Evolutionary conservation across 2,329 filamentous ascomycete species (phyloP), one percentile per base, ranked within the genome.

Genomic region (Eutypella sp.): DNA sequence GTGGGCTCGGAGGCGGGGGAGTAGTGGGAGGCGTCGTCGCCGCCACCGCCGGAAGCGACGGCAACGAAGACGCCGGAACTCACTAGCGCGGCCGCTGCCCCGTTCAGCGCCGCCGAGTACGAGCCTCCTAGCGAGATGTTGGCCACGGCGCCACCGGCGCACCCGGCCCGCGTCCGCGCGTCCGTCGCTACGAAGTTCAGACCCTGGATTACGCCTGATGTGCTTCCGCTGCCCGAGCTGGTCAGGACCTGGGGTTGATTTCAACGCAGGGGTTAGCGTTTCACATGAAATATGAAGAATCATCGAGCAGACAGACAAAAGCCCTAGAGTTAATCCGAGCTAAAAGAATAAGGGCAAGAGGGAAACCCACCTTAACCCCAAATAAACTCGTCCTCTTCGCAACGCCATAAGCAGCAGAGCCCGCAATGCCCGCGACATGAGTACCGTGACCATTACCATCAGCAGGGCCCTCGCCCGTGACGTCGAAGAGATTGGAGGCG

Each of bases 21-120:
- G 36, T 57, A 66, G 48, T 63, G 59, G 5, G 56, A 56, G 1
- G 67, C 67, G 44, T 74, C 65, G 19, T 54, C 55, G 47, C 63
- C 60, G 5, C 66, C 63, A 57, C 81, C 81, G 27, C 79, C 79
- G 15, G 78, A 77, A 6, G 78, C 76, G 2, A 78, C 76, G 19
- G 75, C 72, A 10, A 74, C 68, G 42, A 78, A 69, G 36, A 81
- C 60, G 27, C 77, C 77, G 3, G 59, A 55, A n/a, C 54, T 54
- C 52, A 70, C 72, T 24, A 75, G 72, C 31, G 57, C 63, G 16
- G 71, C 66, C 24, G 80, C 68, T 34, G 75, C 74, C 16, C 54
- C 53, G 67, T 80, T 79, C 54, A 79, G 64, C 38, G 76, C 66
- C 2, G 59, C 49, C 1, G 72, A 74, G 47, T 58, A 62, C 19